Conservation (phyloP, 2,329 filamentous ascomycete genomes). For the Colletotrichum navitas region DNA sequence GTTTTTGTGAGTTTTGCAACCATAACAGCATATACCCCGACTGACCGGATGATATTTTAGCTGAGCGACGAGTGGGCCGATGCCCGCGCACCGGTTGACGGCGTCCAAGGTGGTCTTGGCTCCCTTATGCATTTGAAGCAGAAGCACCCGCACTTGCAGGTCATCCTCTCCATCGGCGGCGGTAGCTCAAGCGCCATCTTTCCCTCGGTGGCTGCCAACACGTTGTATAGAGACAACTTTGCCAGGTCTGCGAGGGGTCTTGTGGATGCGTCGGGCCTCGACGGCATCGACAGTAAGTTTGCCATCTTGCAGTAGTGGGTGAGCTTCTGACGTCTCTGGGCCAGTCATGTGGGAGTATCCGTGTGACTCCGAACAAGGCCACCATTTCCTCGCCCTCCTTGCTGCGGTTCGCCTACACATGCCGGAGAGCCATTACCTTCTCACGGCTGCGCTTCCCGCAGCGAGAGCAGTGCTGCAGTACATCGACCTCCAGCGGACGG, state of each 20-base stretch:
- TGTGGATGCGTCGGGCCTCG: slow-evolving; percentile 74
- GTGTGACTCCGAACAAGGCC: slow-evolving; percentile 72
- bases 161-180: slow-evolving; percentile 84
- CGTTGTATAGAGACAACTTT: slow-evolving; percentile 75
- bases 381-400: slow-evolving; percentile 78
- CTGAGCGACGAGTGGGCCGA: slow-evolving; percentile 86
- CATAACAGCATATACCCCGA: slow-evolving; percentile 15
- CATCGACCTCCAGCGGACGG: slow-evolving; percentile 74
- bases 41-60: slow-evolving; percentile 56
- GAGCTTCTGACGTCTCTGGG: slow-evolving; percentile 29
- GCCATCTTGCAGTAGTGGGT: slow-evolving; percentile 4
- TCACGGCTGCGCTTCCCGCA: slow-evolving; percentile 80
- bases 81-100: slow-evolving; percentile 78
- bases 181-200: slow-evolving; percentile 75
- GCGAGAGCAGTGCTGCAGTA: slow-evolving; percentile 74
- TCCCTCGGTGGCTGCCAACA: slow-evolving; percentile 73
- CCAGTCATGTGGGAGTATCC: slow-evolving; percentile 88
- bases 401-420: slow-evolving; percentile 74
- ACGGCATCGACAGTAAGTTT: slow-evolving; percentile 75
- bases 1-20: slow-evolving; percentile 74
- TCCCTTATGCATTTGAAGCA: slow-evolving; percentile 81
- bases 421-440: slow-evolving; percentile 75
- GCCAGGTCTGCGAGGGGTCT: slow-evolving; percentile 74
- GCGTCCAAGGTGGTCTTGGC: slow-evolving; percentile 76
- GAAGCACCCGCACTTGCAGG: slow-evolving; percentile 76